Percentiles rank a stretch among this genome's conserved stretches.
Conservation (phyloP, 2,329 filamentous ascomycete genomes). For the Pseudocercospora musae region DNA sequence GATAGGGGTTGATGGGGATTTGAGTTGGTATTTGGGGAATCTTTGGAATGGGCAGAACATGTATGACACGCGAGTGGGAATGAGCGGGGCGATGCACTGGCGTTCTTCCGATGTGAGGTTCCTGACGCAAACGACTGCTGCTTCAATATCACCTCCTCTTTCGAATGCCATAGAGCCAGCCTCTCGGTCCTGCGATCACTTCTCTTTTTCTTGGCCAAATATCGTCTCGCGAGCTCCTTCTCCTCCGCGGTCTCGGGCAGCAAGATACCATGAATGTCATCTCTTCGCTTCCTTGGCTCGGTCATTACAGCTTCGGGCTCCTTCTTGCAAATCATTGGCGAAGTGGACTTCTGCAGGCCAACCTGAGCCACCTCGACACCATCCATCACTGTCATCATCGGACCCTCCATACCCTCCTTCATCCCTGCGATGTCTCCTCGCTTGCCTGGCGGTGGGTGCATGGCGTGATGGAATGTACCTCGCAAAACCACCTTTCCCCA, state of each 20-base stretch:
- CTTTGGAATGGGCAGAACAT: not conserved
- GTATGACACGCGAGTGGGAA: not conserved
- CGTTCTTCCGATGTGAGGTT: too few relatives aligned
- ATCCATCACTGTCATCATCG: not conserved
- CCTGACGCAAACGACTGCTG: not conserved
- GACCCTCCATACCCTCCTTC: not conserved
- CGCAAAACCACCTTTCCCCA: not conserved
- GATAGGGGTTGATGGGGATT: not conserved
- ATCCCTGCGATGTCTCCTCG: not conserved
- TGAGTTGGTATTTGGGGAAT: not conserved
- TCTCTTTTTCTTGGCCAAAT: not conserved
- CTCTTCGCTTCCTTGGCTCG: not conserved
- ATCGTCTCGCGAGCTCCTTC: not conserved
- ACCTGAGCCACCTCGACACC: not conserved
- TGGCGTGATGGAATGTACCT: not conserved
- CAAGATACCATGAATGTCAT: not conserved
- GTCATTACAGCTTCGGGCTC: not conserved
- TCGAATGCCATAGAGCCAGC: not conserved
- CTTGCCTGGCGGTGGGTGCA: not conserved
- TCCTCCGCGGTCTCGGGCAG: not conserved
- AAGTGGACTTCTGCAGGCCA: not conserved
- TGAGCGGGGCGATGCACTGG: too few relatives aligned
- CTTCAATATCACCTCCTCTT: not conserved
- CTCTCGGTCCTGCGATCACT: not conserved
- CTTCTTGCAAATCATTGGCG: not conserved